Conservation (phyloP, 306 rosid genomes). For the Malus sylvestris region DNA sequence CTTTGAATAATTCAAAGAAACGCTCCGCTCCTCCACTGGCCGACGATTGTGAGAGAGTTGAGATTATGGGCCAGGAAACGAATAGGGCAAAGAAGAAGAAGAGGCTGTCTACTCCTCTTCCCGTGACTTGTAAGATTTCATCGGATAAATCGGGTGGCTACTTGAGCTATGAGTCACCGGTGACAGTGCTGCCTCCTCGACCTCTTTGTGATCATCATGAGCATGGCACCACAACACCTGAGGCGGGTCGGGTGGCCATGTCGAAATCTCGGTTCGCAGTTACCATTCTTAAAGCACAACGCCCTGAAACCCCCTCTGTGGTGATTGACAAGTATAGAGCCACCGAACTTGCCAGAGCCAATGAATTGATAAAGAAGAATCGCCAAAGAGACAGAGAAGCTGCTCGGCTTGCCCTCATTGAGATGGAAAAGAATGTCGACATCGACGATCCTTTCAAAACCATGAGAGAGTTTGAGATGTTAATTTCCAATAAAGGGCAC, state of each 20-base stretch:
- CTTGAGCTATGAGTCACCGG: too few relatives aligned
- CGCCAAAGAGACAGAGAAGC: neutral
- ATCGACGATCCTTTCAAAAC: neutral
- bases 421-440: neutral
- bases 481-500: neutral
- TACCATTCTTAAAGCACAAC: neutral
- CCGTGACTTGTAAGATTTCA: too few relatives aligned
- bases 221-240: neutral
- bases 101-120: too few relatives aligned
- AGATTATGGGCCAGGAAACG: too few relatives aligned
- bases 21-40: too few relatives aligned
- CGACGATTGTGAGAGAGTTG: too few relatives aligned
- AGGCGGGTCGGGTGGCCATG: neutral
- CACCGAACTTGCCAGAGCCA: neutral
- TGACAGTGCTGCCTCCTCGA: neutral
- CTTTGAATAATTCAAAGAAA: too few relatives aligned
- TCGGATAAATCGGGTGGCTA: too few relatives aligned
- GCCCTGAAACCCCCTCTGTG: neutral
- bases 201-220: neutral
- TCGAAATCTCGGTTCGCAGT: neutral
- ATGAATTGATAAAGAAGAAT: neutral
- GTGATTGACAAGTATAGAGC: neutral
- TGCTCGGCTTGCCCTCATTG: neutral
- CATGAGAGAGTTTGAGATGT: neutral
- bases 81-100: too few relatives aligned